Base-by-base conservation (phyloP, 2,329 filamentous ascomycete species). In the Phialocephala subalpina region DNA sequence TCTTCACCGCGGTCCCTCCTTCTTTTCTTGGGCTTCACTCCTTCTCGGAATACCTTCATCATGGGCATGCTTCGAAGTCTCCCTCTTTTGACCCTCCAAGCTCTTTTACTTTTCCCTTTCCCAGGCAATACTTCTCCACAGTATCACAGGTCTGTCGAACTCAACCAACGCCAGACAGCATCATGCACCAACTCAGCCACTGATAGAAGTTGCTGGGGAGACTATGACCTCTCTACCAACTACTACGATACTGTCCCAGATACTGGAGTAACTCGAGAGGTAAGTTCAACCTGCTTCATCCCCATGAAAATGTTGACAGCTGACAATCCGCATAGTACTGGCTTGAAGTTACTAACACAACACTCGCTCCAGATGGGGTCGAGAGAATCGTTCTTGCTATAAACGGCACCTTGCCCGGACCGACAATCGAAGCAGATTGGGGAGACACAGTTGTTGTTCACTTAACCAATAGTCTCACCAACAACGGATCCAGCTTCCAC, bases 251-350 rank as follows among this genome's bases (percentile, higher is more conserved):
- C 75, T n/a, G 73, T 73, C 11, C 79, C 79, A 5, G 73, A 80
- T 53, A 82, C 80, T 22, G 79, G 80, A 35, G 82, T 87, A 1
- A 86, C 84, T 29, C 79, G 87, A 8, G 79, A 79, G 9, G 29
- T 33, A 33, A 4, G 29, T 33, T 9, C 4, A 33, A 33, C 29
- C 29, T 33, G 9, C 4, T 9, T 9, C 29, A 5, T 33, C 4
- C 29, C 29, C 29, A 9, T 33, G n/a, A n/a, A 33, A 9, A 9
- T 33, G 29, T 33, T 33, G 29, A 33, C 4, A 33, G 29, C 29
- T 33, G 29, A 33, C 29, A 33, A n/a, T 33, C 29, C 29, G 4
- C 29, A 5, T 33, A 33, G 29, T 75, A 75, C 33, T 67, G 63
- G 29, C 56, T 73, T 58, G 69, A 72, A 27, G 49, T 74, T 3